These are phyloP conservation scores for Zygosaccharomyces lentus DNA, from an alignment of 805 yeast genomes.

Conservation along the genomic window DNA sequence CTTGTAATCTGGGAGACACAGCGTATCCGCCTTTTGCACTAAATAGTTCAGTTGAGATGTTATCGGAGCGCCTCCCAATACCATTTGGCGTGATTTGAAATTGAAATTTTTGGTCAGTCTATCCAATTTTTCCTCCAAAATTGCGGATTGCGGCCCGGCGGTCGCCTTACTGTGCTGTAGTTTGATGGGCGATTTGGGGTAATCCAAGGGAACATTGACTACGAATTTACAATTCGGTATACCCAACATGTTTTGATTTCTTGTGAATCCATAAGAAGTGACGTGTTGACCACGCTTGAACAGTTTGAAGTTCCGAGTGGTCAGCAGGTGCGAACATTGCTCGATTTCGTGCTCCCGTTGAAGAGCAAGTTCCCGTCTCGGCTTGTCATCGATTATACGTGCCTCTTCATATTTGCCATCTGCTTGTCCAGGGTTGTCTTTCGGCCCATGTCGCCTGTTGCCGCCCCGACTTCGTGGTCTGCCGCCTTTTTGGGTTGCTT, in stretches of 20 bases:
- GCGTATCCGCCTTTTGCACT: constrained; percentile 15
- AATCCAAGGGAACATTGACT: constrained; percentile 23
- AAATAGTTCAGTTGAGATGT: constrained; percentile 27
- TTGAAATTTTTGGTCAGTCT: constrained; percentile 24
- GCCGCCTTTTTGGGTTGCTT: neutral
- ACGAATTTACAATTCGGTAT: constrained; percentile 12
- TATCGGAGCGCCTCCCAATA: constrained; percentile 14
- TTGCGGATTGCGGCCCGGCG: neutral
- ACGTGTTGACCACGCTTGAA: constrained; percentile 22
- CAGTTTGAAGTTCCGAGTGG: constrained; percentile 18
- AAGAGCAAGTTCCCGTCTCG: constrained; percentile 2
- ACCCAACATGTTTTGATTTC: constrained; percentile 7
- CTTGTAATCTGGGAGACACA: constrained; percentile 16
- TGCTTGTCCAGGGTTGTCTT: neutral
- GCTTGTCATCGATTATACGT: neutral
- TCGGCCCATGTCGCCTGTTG: constrained; percentile 1
- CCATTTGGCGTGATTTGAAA: constrained; percentile 16
- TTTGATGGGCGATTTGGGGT: constrained; percentile 25
- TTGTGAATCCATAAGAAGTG: constrained; percentile 21
- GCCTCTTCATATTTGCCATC: neutral
- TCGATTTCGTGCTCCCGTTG: constrained; percentile 19
- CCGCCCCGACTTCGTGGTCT: neutral
- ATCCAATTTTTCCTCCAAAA: constrained; percentile 9
- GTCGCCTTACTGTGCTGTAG: constrained; percentile 10
- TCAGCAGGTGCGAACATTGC: constrained; percentile 19